A percentile compares a stretch with the other conserved stretches of the same genome.
These are phyloP conservation scores for Cnidoscolus chayamansa DNA, from an alignment of 441 rosid species.

Conservation along the genomic window DNA sequence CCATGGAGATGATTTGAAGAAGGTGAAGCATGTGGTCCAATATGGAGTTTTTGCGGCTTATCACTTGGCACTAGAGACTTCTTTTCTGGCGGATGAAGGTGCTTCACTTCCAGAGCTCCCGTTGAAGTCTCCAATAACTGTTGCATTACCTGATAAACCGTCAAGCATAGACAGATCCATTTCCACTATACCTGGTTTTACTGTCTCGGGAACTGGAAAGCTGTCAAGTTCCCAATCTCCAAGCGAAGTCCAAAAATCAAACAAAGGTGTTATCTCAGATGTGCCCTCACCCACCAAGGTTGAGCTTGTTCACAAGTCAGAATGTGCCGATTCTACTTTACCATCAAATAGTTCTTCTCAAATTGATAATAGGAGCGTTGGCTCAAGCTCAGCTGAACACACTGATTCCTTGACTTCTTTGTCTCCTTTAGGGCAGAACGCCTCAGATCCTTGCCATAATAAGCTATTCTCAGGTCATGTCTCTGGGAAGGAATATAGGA, in stretches of 20 bases:
- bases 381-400: conserved; percentile 23
- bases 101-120: conserved; percentile 88
- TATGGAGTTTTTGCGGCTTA: conserved; percentile 98
- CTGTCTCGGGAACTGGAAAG: conserved; percentile 44
- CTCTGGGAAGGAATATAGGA: conserved; percentile 29
- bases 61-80: conserved; percentile 90
- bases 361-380: conserved; percentile 23
- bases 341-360: conserved; percentile 34
- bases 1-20: conserved; percentile 76
- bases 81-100: conserved; percentile 96
- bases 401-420: conserved; percentile 27
- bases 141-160: conserved; percentile 73
- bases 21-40: conserved; percentile 87
- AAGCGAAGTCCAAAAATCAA: conserved; percentile 40
- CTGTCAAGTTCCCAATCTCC: conserved; percentile 38
- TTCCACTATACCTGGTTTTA: conserved; percentile 79
- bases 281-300: conserved; percentile 30
- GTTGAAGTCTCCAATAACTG: conserved; percentile 66
- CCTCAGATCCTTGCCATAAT: conserved; percentile 24
- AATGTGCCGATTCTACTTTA: conserved; percentile 34
- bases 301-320: conserved; percentile 33
- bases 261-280: conserved; percentile 34
- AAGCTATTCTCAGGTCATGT: conserved; percentile 29
- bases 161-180: conserved; percentile 67
- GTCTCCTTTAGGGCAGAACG: conserved; percentile 26